Evolutionary conservation across 345 rosid genomes (phyloP), one percentile per base, ranked within the genome.

Genomic region (Pistacia atlantica): DNA sequence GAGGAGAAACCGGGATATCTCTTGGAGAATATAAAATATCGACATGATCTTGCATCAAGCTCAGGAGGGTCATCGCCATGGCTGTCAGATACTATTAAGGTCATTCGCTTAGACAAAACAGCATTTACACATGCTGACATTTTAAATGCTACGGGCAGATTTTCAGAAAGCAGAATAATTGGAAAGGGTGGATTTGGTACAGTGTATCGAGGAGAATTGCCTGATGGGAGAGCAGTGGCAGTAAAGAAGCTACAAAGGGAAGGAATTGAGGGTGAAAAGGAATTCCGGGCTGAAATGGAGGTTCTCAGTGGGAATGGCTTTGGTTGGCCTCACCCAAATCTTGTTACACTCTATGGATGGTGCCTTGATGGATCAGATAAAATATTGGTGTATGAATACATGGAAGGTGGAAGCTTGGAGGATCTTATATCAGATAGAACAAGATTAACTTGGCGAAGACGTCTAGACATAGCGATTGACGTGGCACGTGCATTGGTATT

Each of bases 311-410:
- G 94, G 38, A 88, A 89, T 38, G 87, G 91, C 75, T 83, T 89
- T 72, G 93, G 95, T 42, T 95, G 98, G 97, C 95, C 97, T 0
- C 98, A 95, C 74, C 99, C 94, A 2, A 91, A 95, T 78, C 96
- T 95, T 0, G 99, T 95, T 14, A 87, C 90, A 68, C 91, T 95
- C 4, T 90, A 93, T 22, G 99, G 99, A 2, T 95, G 99, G 98
- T 91, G 97, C 81, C 88, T 92, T 13, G 81, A 93, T 60, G 87
- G 94, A 20, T 87, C 89, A 37, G 89, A 93, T 82, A 95, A 92
- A 77, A 85, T 95, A 60, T 33, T 95, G 69, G 97, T 95, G 70
- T 94, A 95, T 11, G 92, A 93, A 75, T 95, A 88, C 88, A 93
- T 95, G 94, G 89, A 79, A 81, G 97, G 98, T 0, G 99, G 99